Percentiles rank a stretch among this genome's conserved stretches.
phyloP scores from a whole-genome alignment of 148 eudicot species.

The Amaranthus hypochondriacus region DNA sequence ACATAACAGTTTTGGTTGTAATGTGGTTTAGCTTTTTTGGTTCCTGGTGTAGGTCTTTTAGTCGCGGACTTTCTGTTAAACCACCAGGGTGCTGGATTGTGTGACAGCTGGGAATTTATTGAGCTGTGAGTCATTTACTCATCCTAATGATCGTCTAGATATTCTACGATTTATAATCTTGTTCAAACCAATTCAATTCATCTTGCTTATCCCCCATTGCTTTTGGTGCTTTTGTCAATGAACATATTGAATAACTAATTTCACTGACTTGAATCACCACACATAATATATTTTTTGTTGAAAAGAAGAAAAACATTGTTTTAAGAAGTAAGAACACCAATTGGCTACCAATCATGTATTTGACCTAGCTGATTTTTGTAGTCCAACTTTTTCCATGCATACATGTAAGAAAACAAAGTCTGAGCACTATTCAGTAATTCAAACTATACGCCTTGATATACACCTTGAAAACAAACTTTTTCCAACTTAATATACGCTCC shows the following conservation, averaged over 20 bases:
- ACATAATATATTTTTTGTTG: background rate
- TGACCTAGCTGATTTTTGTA: too few species aligned
- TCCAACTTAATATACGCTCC: too few species aligned
- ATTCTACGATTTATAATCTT: too few species aligned
- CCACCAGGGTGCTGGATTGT: conserved; percentile 77
- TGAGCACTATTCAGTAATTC: too few species aligned
- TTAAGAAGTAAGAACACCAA: too few species aligned
- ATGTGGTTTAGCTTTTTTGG: background rate
- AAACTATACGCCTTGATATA: too few species aligned
- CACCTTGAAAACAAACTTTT: too few species aligned
- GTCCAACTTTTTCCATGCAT: too few species aligned
- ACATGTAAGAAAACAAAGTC: too few species aligned
- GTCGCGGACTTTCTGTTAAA: conserved; percentile 88
- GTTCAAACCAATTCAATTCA: too few species aligned
- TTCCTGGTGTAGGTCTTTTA: conserved; percentile 62
- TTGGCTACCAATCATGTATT: too few species aligned
- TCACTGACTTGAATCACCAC: background rate
- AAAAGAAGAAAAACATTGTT: too few species aligned
- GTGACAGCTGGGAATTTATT: conserved; percentile 68
- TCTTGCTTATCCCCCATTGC: background rate
- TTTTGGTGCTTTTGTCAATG: background rate
- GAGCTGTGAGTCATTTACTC: conserved; percentile 52
- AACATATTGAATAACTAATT: background rate
- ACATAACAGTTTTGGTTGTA: background rate
- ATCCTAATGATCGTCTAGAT: background rate